Conservation (phyloP, 768 basidiomycete genomes). For the Ephemerocybe angulata region DNA sequence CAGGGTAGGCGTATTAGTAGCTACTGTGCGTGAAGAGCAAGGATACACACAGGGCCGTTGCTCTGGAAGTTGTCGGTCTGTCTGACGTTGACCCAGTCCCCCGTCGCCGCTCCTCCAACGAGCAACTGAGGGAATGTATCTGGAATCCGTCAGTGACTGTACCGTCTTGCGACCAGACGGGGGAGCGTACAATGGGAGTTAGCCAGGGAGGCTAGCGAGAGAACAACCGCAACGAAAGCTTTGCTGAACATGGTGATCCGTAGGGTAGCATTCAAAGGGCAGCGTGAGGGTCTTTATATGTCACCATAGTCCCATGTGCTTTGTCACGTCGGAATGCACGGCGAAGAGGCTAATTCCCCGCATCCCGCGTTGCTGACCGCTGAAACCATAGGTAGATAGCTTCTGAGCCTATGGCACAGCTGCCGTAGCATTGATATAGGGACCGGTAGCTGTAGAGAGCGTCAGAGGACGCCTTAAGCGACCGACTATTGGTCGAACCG, state of each 20-base stretch:
- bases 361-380: too few relatives aligned
- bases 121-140: conserved; percentile 13
- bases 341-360: too few relatives aligned
- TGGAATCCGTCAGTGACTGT: not conserved
- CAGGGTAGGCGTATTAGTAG: not conserved
- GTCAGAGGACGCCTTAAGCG: not conserved
- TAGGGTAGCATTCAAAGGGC: too few relatives aligned
- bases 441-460: not conserved
- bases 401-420: too few relatives aligned
- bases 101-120: conserved; percentile 8
- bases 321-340: too few relatives aligned
- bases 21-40: not conserved
- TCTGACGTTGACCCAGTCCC: conserved; percentile 13
- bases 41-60: not conserved
- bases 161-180: not conserved
- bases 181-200: conserved; percentile 23
- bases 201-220: conserved; percentile 19
- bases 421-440: too few relatives aligned
- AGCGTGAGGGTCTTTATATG: too few relatives aligned
- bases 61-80: conserved; percentile 12
- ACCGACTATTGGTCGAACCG: not conserved
- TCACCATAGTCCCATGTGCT: too few relatives aligned
- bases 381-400: too few relatives aligned
- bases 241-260: conserved; percentile 18
- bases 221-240: conserved; percentile 12